A percentile compares a stretch with the other conserved stretches of the same genome.
phyloP scores from a whole-genome alignment of 2,329 filamentous ascomycete genomes.

The Monosporascus sp. region DNA sequence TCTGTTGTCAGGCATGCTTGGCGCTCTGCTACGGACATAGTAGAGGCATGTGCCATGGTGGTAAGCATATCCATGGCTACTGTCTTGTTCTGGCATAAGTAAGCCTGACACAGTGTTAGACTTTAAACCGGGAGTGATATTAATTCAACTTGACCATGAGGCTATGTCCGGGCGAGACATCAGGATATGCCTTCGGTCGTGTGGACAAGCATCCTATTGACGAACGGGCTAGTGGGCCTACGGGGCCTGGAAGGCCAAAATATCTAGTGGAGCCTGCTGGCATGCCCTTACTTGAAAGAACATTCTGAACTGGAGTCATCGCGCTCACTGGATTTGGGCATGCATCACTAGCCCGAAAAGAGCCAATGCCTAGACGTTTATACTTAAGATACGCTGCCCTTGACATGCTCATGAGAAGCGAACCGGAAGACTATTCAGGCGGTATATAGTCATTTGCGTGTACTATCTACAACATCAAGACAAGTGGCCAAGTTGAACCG shows the following conservation, averaged over 20 bases:
- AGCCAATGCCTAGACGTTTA: not conserved
- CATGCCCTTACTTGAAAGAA: not conserved
- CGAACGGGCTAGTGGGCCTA: not conserved
- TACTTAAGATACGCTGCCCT: conserved; percentile 2
- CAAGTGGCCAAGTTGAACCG: not conserved
- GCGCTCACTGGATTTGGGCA: conserved; percentile 3
- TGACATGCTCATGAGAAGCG: conserved; percentile 5
- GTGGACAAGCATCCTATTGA: not conserved
- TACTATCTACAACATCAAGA: conserved; percentile 5
- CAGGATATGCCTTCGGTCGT: not conserved
- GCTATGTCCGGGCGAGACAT: not conserved
- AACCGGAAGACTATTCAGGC: not conserved
- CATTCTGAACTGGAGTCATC: conserved; percentile 5
- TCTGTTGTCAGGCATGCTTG: conserved; percentile 4
- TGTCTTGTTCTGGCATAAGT: not conserved
- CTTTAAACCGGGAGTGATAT: conserved; percentile 7
- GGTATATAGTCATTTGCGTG: conserved; percentile 9
- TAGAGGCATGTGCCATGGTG: conserved; percentile 7
- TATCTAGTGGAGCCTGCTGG: conserved; percentile 4
- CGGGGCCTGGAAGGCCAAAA: not conserved
- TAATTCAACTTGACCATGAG: conserved; percentile 3
- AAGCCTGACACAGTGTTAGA: not conserved
- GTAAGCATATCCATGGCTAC: not conserved
- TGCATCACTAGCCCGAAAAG: not conserved
- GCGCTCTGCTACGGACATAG: conserved; percentile 3